phyloP scores from a whole-genome alignment of 1,284 basidiomycete species.

The Puccinia triticina region DNA sequence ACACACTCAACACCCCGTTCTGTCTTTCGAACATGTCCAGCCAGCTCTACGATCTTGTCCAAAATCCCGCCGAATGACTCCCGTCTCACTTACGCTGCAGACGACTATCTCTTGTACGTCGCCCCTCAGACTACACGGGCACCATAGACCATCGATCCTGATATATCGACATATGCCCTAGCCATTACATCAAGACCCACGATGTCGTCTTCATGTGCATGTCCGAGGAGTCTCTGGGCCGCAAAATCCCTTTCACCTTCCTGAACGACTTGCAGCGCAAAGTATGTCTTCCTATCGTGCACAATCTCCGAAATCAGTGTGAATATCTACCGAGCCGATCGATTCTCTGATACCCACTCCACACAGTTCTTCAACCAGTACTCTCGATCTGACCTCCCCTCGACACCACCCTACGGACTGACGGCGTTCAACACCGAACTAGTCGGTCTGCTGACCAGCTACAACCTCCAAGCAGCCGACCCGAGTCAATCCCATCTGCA shows the following conservation, averaged over 20 bases:
- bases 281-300: constrained; percentile 57
- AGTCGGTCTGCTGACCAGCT: constrained; percentile 67
- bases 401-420: constrained; percentile 62
- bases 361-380: constrained; percentile 67
- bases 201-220: constrained; percentile 86
- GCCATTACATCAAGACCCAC: constrained; percentile 75
- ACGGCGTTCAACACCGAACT: constrained; percentile 62
- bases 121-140: no score
- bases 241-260: constrained; percentile 89
- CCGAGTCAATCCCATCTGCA: constrained; percentile 72
- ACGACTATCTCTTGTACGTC: constrained; percentile 52
- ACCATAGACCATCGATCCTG: background rate
- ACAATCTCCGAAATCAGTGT: background rate
- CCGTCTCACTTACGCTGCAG: constrained; percentile 75
- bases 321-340: background rate
- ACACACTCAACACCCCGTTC: no score
- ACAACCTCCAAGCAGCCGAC: constrained; percentile 72
- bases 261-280: constrained; percentile 79
- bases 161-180: constrained; percentile 63
- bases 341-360: background rate
- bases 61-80: constrained; percentile 93
- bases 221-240: constrained; percentile 74
- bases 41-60: constrained; percentile 85
- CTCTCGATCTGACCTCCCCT: constrained; percentile 61
- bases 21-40: constrained; percentile 61